Conservation (phyloP, 2,329 filamentous ascomycete genomes). For the Neocucurbitaria cava region DNA sequence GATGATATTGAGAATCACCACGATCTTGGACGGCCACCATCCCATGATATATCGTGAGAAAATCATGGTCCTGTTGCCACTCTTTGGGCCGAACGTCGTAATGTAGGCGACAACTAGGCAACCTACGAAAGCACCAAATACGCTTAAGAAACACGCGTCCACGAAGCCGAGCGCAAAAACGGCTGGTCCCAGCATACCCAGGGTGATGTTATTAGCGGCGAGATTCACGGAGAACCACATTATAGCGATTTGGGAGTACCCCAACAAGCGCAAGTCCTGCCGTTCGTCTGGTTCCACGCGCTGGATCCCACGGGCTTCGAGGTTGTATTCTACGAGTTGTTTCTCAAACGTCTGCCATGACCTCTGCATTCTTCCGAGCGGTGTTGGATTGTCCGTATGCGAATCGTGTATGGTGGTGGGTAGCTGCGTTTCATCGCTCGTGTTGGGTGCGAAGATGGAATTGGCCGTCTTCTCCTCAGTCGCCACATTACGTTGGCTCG, state of each 20-base stretch:
- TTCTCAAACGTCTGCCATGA: slow-evolving; percentile 48
- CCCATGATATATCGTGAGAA: slow-evolving; percentile 66
- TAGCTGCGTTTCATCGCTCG: slow-evolving; percentile 14
- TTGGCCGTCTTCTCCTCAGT: slow-evolving; percentile 31
- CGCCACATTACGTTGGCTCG: slow-evolving; percentile 7
- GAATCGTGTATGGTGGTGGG: slow-evolving; percentile 22
- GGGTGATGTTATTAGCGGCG: slow-evolving; percentile 68
- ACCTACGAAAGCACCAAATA: slow-evolving; percentile 65
- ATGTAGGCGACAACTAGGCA: slow-evolving; percentile 64
- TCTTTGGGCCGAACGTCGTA: slow-evolving; percentile 67
- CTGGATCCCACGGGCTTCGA: slow-evolving; percentile 67
- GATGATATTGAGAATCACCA: slow-evolving; percentile 68
- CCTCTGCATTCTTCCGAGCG: slow-evolving; percentile 20
- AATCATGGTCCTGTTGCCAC: slow-evolving; percentile 68
- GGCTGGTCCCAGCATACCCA: slow-evolving; percentile 68
- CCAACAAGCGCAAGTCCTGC: slow-evolving; percentile 58
- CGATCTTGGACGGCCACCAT: slow-evolving; percentile 70
- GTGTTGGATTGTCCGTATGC: neutral
- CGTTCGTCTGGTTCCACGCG: slow-evolving; percentile 63
- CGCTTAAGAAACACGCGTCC: slow-evolving; percentile 63
- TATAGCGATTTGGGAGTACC: slow-evolving; percentile 63
- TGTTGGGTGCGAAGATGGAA: slow-evolving; percentile 31
- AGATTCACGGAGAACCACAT: slow-evolving; percentile 70
- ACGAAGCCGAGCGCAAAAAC: slow-evolving; percentile 65
- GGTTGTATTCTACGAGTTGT: slow-evolving; percentile 58